Evolutionary conservation across 306 rosid species (phyloP), one percentile per base, ranked within the genome.

Genomic region (Carpinus fangiana): DNA sequence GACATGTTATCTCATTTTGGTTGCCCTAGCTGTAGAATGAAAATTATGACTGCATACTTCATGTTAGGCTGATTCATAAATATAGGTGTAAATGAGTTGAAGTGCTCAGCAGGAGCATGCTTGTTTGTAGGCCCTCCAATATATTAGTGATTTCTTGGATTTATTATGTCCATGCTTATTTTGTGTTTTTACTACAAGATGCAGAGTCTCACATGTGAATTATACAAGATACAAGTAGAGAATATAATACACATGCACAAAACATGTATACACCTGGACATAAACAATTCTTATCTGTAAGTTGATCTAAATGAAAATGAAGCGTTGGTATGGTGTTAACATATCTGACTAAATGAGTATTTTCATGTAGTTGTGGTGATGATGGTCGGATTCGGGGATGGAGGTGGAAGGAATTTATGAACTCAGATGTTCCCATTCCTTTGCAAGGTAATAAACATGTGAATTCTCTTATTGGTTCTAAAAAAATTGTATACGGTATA

Each of bases 311-410:
- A 26, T 64, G 73, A 52, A 36, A 55, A 36, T 74, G 4, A 23
- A 71, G 21, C 34, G 23, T 21, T 71, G 41, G 4, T 12, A 55
- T 73, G 72, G 36, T 65, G 56, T 48, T 50, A 79, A 76, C 48
- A 43, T 60, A 13, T 56, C 72, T 78, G 64, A 72, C 74, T 73
- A 73, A 48, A 31, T 48, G 74, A 65, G 67, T 73, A 57, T 54
- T 78, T 21, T 34, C 46, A 54, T 82, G 77, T 82, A 92, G 97
- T 72, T 92, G 98, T n/a, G 98, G 97, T 3, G 98, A 94, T 74
- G 98, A 95, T 78, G 98, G 98, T 34, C 89, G 89, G 66, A 87
- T 92, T 76, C 91, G 86, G 61, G 98, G 97, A 79, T 94, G 98
- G 98, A 90, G 82, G 75, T 92, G 98, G 97, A 88, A 82, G 72